Percentiles rank a stretch among this genome's conserved stretches.
These are phyloP conservation scores for Malus hybrid DNA, from an alignment of 331 rosid genomes.

Conservation along the genomic window DNA sequence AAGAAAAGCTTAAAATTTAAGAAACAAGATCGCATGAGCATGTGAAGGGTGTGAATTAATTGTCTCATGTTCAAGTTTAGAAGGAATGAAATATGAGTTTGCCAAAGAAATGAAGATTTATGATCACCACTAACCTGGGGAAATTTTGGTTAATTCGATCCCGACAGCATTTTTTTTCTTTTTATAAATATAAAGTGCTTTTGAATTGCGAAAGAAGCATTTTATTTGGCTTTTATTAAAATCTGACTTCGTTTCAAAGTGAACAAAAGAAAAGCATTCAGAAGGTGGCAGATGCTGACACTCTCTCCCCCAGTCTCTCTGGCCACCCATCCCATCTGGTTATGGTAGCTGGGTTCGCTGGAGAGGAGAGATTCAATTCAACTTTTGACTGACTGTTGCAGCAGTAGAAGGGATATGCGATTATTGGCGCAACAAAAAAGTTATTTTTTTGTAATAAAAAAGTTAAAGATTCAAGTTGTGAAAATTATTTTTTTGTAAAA, in stretches of 20 bases:
- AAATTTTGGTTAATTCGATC: slow-evolving; percentile 1
- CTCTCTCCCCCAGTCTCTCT: neutral
- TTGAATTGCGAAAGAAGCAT: slow-evolving; percentile 13
- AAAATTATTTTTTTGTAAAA: no score
- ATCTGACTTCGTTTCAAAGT: neutral
- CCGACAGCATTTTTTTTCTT: slow-evolving; percentile 3
- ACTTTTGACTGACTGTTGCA: slow-evolving; percentile 19
- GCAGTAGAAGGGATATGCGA: neutral
- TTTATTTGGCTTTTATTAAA: slow-evolving; percentile 8
- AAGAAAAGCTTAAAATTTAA: no score
- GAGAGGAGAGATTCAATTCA: slow-evolving; percentile 13
- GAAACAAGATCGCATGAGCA: no score
- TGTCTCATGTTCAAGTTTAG: no score
- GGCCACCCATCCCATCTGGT: slow-evolving; percentile 14
- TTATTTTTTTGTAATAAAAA: no score
- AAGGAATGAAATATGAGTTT: no score
- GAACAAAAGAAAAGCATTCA: neutral
- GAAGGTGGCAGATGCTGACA: neutral
- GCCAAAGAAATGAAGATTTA: neutral
- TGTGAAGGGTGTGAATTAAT: no score
- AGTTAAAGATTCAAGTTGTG: fast-evolving
- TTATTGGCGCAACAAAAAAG: no score
- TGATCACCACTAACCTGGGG: neutral
- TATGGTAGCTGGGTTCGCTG: neutral
- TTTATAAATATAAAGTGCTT: slow-evolving; percentile 6